Conservation (phyloP, 805 yeast genomes). For the Metschnikowia matae region DNA sequence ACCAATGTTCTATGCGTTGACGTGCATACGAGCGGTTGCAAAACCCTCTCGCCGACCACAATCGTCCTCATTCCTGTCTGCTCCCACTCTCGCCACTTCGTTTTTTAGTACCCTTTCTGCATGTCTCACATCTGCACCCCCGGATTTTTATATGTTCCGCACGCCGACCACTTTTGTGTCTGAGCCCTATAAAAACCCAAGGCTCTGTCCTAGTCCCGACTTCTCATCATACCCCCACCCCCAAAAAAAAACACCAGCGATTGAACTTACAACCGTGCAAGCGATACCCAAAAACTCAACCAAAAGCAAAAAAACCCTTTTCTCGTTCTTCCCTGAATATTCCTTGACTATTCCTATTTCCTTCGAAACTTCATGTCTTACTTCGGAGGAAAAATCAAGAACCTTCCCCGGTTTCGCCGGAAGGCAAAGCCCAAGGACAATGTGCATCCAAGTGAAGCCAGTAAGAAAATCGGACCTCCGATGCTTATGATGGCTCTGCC, state of each 20-base stretch:
- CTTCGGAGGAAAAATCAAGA: not conserved
- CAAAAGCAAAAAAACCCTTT: too few relatives aligned
- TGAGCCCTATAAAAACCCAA: not conserved
- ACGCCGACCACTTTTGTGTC: slow-evolving; percentile 1
- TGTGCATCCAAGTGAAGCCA: not conserved
- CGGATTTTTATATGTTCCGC: not conserved
- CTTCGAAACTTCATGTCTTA: not conserved
- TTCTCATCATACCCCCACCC: not conserved
- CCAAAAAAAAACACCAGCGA: not conserved
- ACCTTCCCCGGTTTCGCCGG: not conserved
- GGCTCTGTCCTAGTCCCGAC: not conserved
- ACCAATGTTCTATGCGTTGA: not conserved
- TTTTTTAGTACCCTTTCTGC: not conserved
- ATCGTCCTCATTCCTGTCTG: not conserved
- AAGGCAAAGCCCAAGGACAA: not conserved
- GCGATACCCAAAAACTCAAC: too few relatives aligned
- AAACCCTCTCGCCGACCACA: not conserved
- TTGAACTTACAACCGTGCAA: not conserved
- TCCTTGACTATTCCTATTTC: too few relatives aligned
- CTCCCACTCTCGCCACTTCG: not conserved
- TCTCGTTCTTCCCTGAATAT: too few relatives aligned
- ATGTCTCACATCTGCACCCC: not conserved
- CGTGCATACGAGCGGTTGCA: not conserved
- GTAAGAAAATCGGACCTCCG: not conserved
- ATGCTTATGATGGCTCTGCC: not conserved